Evolutionary conservation across 129 eudicot genomes (phyloP).

Genomic region (Gnaphalium uliginosum): DNA sequence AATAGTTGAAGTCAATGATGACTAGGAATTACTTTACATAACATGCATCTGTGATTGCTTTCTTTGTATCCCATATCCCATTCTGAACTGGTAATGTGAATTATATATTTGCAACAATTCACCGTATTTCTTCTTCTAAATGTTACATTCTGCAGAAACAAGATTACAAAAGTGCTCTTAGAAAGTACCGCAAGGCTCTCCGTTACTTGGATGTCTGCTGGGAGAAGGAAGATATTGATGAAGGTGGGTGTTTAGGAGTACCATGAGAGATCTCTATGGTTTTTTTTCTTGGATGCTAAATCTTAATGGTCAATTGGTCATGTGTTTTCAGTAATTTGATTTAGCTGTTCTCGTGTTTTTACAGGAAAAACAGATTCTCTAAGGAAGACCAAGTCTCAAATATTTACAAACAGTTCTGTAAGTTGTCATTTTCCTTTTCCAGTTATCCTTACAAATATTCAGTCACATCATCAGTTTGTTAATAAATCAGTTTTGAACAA

Average conservation of each 20-base stretch:
- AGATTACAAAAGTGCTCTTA: conserved; percentile 85
- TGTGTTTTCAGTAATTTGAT: conserved; percentile 12
- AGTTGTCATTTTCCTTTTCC: conserved; percentile 40
- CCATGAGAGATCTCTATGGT: conserved; percentile 3
- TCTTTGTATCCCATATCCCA: neutral
- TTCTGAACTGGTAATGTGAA: neutral
- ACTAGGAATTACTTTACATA: neutral
- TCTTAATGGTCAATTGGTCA: neutral
- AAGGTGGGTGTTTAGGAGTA: conserved; percentile 47
- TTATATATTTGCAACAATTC: neutral
- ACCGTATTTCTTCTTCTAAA: neutral
- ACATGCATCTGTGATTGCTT: neutral
- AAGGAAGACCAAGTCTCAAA: conserved; percentile 76
- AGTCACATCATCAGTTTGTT: neutral
- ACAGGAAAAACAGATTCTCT: conserved; percentile 58
- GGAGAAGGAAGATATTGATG: conserved; percentile 78
- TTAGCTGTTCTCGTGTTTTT: conserved; percentile 23
- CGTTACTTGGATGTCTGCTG: conserved; percentile 79
- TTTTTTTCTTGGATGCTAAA: neutral
- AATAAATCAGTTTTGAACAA: neutral
- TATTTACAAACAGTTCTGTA: conserved; percentile 81
- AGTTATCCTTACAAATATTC: conserved; percentile 7
- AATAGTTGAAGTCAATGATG: neutral
- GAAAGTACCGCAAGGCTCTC: conserved; percentile 83
- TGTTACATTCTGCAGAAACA: conserved; percentile 51